Base-by-base conservation (phyloP, 2,329 filamentous ascomycete genomes). In the Phyllosticta citriasiana region DNA sequence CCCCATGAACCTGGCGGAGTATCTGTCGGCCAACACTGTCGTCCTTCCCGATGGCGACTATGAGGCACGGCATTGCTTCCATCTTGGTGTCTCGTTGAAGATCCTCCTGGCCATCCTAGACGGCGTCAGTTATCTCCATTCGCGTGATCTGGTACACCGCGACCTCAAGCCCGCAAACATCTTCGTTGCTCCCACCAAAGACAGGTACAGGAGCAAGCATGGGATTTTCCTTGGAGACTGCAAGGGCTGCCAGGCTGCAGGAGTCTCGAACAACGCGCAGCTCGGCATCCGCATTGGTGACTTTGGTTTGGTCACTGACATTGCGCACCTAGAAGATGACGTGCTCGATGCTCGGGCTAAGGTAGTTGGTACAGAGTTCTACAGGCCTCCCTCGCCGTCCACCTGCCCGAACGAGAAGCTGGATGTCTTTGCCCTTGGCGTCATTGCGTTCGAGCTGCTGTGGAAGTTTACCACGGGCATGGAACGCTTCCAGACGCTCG, bases 151-250 rank as follows among this genome's bases (percentile, higher is more conserved):
- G 55, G 79, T 87, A 0, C 86, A 88, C 66, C 82, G 85, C 9
- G 86, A 88, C 67, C 75, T 88, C 24, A 88, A 88, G 66, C 86
- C 86, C 0, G 83, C 81, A 2, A 88, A 88, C 65, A 82, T 88
- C 27, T 87, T 88, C 70, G 74, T 88, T 0, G 82, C 81, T 2
- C 68, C 78, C n/a, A 71, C 76, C 19, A 71, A 67, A 3, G 68
- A 71, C 27, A 70, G 64, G 25, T 64, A 66, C 12, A 68, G 68
- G 53, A 73, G 75, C 0, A 70, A 77, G 3, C 78, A 80, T 19
- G 78, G 75, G 22, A 73, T 80, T n/a, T 72, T 81, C 53, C 66
- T 80, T 1, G 72, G 75, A 1, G 69, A 66, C 0, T 85, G 83
- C 65, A 65, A 67, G 9, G 65, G 74, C 1, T 87, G 83, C 62